A percentile compares a stretch with the other conserved stretches of the same genome.
Conservation (phyloP, 75 land plant species). For the Cunninghamia lanceolata region DNA sequence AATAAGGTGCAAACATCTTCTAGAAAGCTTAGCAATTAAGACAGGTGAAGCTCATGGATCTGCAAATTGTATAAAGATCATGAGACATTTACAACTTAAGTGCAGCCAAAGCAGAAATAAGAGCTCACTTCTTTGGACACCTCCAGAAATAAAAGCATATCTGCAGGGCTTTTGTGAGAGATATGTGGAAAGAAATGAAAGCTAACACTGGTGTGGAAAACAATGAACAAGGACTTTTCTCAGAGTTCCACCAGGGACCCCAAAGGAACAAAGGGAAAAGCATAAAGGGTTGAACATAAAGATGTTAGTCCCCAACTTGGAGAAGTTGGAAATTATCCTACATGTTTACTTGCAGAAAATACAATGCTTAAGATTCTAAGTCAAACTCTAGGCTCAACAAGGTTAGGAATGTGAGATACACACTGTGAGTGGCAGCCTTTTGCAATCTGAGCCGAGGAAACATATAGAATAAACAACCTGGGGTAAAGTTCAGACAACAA, state of each 20-base stretch:
- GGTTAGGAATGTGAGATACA: neutral
- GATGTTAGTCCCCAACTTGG: neutral
- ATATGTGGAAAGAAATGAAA: neutral
- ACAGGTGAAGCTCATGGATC: neutral
- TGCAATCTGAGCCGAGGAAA: neutral
- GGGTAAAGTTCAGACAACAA: neutral
- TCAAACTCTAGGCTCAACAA: neutral
- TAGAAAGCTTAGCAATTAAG: neutral
- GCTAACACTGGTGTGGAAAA: neutral
- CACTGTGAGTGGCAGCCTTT: neutral
- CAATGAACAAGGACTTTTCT: neutral
- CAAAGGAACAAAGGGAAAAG: neutral
- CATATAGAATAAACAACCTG: neutral
- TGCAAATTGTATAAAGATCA: neutral
- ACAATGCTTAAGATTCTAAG: neutral
- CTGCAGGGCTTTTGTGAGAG: neutral
- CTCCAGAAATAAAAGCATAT: neutral
- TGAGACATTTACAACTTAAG: neutral
- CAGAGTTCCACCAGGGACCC: neutral
- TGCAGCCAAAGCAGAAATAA: neutral
- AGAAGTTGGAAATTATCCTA: neutral
- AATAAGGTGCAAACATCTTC: neutral
- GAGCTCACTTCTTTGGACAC: neutral
- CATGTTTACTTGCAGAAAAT: neutral
- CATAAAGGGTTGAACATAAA: neutral